These are phyloP conservation scores for Monosporascus sp. DNA, from an alignment of 2,329 filamentous ascomycete genomes.

Conservation along the genomic window DNA sequence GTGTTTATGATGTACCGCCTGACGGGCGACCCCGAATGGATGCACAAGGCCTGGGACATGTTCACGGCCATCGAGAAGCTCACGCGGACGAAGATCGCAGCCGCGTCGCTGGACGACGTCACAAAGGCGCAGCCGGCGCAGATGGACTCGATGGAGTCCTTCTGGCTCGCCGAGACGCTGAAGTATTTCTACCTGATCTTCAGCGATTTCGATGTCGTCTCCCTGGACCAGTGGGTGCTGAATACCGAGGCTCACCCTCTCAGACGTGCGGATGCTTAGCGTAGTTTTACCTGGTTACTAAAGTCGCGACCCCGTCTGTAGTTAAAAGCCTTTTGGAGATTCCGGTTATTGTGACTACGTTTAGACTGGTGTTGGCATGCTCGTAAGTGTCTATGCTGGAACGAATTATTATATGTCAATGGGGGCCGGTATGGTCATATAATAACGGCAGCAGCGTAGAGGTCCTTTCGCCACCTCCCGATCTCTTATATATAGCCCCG, in stretches of 20 bases:
- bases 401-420: no score
- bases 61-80: conserved; percentile 57
- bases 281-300: no score
- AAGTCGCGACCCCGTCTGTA: no score
- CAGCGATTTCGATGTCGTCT: conserved; percentile 51
- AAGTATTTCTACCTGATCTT: conserved; percentile 65
- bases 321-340: no score
- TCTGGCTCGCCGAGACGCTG: conserved; percentile 65
- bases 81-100: conserved; percentile 56
- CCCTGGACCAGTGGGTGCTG: conserved; percentile 57
- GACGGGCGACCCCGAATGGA: conserved; percentile 60
- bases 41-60: conserved; percentile 69
- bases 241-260: conserved; percentile 53
- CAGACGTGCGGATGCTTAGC: conserved; percentile 25
- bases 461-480: no score
- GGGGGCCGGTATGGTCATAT: no score
- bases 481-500: no score
- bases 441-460: no score
- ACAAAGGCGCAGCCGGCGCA: conserved; percentile 29
- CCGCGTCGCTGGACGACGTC: conserved; percentile 63
- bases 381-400: no score
- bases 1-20: conserved; percentile 74
- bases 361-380: no score
- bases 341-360: no score
- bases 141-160: conserved; percentile 62